Conservation (phyloP, 2,329 filamentous ascomycete species). For the Ceratocystis eucalypticola region DNA sequence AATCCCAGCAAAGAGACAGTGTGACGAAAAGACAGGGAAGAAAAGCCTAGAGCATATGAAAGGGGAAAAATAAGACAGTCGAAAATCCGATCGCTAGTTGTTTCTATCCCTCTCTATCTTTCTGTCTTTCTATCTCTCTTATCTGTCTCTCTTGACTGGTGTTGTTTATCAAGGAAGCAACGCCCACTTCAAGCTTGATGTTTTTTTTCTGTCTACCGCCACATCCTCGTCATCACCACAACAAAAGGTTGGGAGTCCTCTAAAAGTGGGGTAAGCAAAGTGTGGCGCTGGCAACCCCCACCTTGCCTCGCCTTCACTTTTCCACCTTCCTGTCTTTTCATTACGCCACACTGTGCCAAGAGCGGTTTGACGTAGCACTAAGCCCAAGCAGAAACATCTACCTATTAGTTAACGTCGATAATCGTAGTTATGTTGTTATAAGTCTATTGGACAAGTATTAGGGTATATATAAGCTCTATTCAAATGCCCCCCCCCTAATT, state of each 20-base stretch:
- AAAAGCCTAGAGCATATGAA: background rate
- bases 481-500: no score
- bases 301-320: background rate
- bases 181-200: background rate
- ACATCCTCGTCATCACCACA: conserved; percentile 15
- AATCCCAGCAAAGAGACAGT: background rate
- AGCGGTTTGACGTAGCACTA: background rate
- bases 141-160: background rate
- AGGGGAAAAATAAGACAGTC: no score
- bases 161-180: background rate
- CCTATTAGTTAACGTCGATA: background rate
- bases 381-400: background rate
- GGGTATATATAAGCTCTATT: background rate
- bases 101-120: background rate
- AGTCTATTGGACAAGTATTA: no score
- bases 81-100: background rate
- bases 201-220: conserved; percentile 10
- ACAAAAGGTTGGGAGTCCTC: background rate
- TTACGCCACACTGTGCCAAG: background rate
- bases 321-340: background rate
- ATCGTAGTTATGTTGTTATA: no score
- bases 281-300: background rate
- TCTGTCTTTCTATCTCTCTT: background rate
- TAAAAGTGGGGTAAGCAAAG: conserved; percentile 8
- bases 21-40: background rate